Evolutionary conservation across 208 protist genomes (phyloP).

Genomic region (Crithidia thermophila): DNA sequence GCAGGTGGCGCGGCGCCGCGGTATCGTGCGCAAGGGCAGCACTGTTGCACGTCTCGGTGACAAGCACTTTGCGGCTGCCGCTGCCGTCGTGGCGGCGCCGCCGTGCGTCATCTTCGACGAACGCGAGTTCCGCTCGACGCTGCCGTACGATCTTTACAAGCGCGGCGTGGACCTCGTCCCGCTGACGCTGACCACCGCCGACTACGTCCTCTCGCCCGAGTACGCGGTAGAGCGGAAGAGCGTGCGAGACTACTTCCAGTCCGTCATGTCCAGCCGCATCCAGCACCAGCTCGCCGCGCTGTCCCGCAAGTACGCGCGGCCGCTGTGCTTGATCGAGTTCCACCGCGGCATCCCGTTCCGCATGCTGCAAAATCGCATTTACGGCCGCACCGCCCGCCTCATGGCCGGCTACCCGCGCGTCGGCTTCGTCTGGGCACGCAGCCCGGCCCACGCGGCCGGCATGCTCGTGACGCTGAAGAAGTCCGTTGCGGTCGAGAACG

Average conservation of each 20-base stretch:
- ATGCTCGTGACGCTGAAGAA: slow-evolving; percentile 76
- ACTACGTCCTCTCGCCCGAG: slow-evolving; percentile 81
- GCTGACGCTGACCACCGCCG: slow-evolving; percentile 74
- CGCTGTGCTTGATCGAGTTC: slow-evolving; percentile 84
- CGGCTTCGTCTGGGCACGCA: slow-evolving; percentile 73
- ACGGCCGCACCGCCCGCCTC: slow-evolving; percentile 55
- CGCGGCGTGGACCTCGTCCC: slow-evolving; percentile 80
- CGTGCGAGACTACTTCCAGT: slow-evolving; percentile 76
- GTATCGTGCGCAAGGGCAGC: slow-evolving; percentile 1
- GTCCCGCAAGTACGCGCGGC: slow-evolving; percentile 56
- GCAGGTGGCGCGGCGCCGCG: slow-evolving; percentile 9
- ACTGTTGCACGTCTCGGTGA: slow-evolving; percentile 3
- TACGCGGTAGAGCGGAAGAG: slow-evolving; percentile 88
- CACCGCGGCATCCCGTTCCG: slow-evolving; percentile 60
- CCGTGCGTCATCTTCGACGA: slow-evolving; percentile 86
- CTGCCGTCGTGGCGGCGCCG: neutral
- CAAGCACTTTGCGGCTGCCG: neutral
- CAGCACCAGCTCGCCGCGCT: slow-evolving; percentile 72
- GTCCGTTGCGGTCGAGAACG: slow-evolving; percentile 49
- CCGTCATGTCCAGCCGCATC: slow-evolving; percentile 73
- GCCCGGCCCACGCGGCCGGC: slow-evolving; percentile 66
- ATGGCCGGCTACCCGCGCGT: slow-evolving; percentile 71
- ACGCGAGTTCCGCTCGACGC: slow-evolving; percentile 78
- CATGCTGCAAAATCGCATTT: slow-evolving; percentile 49
- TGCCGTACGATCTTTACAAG: slow-evolving; percentile 77